A percentile compares a stretch with the other conserved stretches of the same genome.
phyloP scores from a whole-genome alignment of 345 rosid genomes.

The Aquilaria yunnanensis region DNA sequence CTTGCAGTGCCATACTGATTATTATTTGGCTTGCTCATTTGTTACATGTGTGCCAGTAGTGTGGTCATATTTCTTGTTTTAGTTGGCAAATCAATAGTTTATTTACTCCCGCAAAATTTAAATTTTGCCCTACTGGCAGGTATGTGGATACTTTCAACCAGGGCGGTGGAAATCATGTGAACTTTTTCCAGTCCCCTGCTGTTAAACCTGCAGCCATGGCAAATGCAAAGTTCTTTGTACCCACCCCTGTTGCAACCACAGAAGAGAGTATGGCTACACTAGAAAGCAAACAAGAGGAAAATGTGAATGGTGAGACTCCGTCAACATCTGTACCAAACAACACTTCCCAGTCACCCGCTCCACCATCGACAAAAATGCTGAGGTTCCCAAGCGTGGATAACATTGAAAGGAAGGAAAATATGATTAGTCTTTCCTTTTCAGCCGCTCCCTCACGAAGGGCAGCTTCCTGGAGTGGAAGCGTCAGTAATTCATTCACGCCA shows the following conservation, averaged over 20 bases:
- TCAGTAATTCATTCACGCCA: conserved; percentile 31
- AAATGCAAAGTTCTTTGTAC: conserved; percentile 81
- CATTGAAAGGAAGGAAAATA: conserved; percentile 29
- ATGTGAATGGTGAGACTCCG: conserved; percentile 31
- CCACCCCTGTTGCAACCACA: conserved; percentile 35
- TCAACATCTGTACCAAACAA: conserved; percentile 28
- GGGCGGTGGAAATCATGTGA: conserved; percentile 47
- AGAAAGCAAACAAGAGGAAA: conserved; percentile 42
- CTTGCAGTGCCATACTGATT: too few species aligned
- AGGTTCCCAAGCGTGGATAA: conserved; percentile 71
- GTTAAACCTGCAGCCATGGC: conserved; percentile 63
- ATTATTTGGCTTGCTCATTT: too few species aligned
- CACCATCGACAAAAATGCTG: conserved; percentile 40
- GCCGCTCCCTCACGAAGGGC: conserved; percentile 48
- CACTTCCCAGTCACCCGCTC: conserved; percentile 29
- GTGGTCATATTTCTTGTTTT: not conserved
- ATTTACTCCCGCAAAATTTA: not conserved
- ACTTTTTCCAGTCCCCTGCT: conserved; percentile 59
- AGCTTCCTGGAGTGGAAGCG: conserved; percentile 90
- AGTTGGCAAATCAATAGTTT: not conserved
- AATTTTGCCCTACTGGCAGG: conserved; percentile 26
- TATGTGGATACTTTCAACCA: conserved; percentile 82
- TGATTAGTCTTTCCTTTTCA: conserved; percentile 10
- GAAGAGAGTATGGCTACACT: conserved; percentile 39
- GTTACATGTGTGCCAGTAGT: too few species aligned